Evolutionary conservation across 2,329 filamentous ascomycete species (phyloP), one percentile per base, ranked within the genome.

Genomic region (Diaporthe citrichinensis): DNA sequence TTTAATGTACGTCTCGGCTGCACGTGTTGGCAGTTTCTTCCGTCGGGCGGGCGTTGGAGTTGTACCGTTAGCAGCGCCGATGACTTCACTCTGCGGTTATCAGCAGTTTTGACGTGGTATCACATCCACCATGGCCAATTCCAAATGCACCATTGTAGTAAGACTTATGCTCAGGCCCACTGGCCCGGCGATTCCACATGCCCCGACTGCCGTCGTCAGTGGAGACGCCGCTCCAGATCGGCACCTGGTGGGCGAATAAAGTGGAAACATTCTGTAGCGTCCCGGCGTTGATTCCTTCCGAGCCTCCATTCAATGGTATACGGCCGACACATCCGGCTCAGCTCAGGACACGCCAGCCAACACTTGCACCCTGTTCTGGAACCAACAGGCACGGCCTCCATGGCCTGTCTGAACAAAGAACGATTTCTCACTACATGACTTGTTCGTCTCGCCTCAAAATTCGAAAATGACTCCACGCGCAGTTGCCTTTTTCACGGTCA

Each of bases 51-150:
- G 15, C 15, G 65, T 53, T 20, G 34, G 46, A 68, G 46, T 68
- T 39, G 31, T 20, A 68, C 65, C 62, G 62, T 31, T 49, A 2
- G 4, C 15, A 34, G 8, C 8, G 10, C 20, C 15, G 12, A 51
- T 68, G 62, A 68, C 62, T 68, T 68, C 44, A 68, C 62, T 51
- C 44, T 68, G 62, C 31, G 62, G 62, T 34, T 49, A 51, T 67
- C 44, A 46, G 59, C 41, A 17, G 41, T 36, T 67, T 36, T n/a
- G 7, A 36, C 31, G 62, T 53, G 44, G 62, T 51, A 49, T 34
- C 25, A 9, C 31, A 68, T 25, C 62, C 46, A 68, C 62, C 31
- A 20, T 0, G 20, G 20, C 7, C 62, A 17, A 31, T 25, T 53
- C 44, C 62, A 53, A 25, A 68, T 68, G 46, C 44, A 51, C 20